Conservation (phyloP, 768 basidiomycete species). For the Pleurotus salmoneostramineus region DNA sequence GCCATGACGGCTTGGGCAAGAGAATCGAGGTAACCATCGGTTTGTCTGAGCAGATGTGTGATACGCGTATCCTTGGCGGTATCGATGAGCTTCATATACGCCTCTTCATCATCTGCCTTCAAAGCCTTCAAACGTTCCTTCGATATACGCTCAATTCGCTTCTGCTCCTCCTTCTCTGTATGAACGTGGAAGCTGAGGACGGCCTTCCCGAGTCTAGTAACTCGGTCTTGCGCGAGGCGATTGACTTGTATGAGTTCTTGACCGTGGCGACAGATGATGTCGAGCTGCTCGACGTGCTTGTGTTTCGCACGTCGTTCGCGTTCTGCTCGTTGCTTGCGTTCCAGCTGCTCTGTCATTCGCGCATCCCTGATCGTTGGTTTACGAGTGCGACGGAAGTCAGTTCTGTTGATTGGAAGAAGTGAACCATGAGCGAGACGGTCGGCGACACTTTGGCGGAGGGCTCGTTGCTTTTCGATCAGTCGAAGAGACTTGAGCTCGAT, state of each 20-base stretch:
- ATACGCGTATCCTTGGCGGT: constrained; percentile 99
- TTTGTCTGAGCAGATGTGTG: constrained; percentile 92
- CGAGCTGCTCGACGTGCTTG: constrained; percentile 93
- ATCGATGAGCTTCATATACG: constrained; percentile 98
- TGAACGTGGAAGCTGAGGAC: constrained; percentile 82
- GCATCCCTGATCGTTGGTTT: constrained; percentile 89
- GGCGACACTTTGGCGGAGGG: constrained; percentile 79
- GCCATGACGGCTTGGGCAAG: constrained; percentile 91
- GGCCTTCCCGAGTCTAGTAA: constrained; percentile 72
- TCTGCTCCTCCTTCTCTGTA: constrained; percentile 98
- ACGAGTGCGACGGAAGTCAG: constrained; percentile 83
- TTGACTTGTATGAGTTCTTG: constrained; percentile 67
- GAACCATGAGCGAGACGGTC: constrained; percentile 86
- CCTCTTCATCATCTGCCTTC: constrained; percentile 98
- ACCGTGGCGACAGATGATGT: constrained; percentile 82
- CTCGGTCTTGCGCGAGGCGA: constrained; percentile 57
- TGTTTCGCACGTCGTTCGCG: constrained; percentile 93
- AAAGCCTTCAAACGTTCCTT: constrained; percentile 98
- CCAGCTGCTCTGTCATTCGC: constrained; percentile 82
- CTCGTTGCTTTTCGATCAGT: constrained; percentile 88
- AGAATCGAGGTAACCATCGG: constrained; percentile 91
- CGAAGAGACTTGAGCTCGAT: constrained; percentile 92
- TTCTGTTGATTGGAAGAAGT: constrained; percentile 85
- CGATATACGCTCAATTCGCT: constrained; percentile 89
- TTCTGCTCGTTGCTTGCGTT: constrained; percentile 88